These are phyloP conservation scores for Oryza meyeriana DNA, from an alignment of 176 grass and related monocot species.

Conservation along the genomic window DNA sequence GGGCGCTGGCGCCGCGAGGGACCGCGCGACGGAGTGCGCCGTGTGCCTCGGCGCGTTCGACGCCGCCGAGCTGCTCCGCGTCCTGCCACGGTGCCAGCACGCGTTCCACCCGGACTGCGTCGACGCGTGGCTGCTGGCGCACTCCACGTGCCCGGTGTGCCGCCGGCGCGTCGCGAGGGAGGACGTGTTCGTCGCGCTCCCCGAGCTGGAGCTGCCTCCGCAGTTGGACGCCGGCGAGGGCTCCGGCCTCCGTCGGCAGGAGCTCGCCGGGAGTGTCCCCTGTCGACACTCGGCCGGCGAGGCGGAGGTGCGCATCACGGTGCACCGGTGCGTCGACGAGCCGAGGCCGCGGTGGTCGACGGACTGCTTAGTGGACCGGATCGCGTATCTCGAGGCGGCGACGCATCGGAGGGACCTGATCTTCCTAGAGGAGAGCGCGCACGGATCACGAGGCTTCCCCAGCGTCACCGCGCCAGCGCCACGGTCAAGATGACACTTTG, in stretches of 20 bases:
- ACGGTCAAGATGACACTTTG: not conserved
- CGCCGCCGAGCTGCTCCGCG: conserved; percentile 45
- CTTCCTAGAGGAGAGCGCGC: not conserved
- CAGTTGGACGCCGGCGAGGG: not conserved
- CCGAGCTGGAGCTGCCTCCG: not conserved
- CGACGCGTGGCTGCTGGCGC: conserved; percentile 43
- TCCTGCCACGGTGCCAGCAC: conserved; percentile 46
- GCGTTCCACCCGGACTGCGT: conserved; percentile 51
- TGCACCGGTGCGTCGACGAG: conserved; percentile 17
- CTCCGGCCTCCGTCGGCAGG: not conserved
- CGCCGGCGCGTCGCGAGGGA: conserved; percentile 24
- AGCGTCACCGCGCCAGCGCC: not conserved
- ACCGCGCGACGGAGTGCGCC: conserved; percentile 27
- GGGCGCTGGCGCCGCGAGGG: not conserved
- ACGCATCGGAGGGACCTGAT: not conserved
- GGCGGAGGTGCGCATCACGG: conserved; percentile 19
- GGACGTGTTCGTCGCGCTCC: not conserved
- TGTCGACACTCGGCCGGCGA: conserved; percentile 9
- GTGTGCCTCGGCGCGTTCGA: conserved; percentile 44
- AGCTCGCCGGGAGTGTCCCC: not conserved
- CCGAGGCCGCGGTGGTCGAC: conserved; percentile 5
- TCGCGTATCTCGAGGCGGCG: conserved; percentile 13
- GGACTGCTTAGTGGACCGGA: not conserved
- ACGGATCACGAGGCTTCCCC: not conserved
- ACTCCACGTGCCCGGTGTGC: conserved; percentile 46